Conservation (phyloP, 2,329 filamentous ascomycete genomes). For the Orbilia brochopaga region DNA sequence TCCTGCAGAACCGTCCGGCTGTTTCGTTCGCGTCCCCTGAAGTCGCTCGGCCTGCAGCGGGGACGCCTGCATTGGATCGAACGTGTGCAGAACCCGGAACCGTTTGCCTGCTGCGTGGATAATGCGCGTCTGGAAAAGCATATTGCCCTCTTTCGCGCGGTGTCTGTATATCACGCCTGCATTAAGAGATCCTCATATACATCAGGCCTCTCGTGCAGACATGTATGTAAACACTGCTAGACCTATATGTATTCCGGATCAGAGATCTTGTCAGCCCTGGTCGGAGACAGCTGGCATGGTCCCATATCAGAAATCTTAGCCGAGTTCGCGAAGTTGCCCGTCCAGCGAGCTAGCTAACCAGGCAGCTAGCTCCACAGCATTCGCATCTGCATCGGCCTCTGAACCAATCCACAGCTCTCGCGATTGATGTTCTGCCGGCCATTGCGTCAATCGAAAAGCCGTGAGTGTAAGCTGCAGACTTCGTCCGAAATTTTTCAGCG, state of each 20-base stretch:
- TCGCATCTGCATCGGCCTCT: constrained; percentile 8
- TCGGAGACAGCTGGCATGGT: constrained; percentile 47
- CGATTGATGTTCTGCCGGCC: constrained; percentile 15
- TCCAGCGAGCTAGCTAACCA: constrained; percentile 21
- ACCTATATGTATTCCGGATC: not conserved
- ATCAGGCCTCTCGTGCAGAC: not conserved
- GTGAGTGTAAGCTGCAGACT: constrained; percentile 19
- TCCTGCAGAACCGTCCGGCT: not conserved
- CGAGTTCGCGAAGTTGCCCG: constrained; percentile 40
- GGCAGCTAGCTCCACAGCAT: constrained; percentile 28
- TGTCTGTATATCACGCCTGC: too few species aligned
- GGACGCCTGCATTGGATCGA: not conserved
- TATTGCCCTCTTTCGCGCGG: not conserved
- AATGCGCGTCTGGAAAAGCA: not conserved
- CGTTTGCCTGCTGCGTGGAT: constrained; percentile 1
- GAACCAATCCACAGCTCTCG: constrained; percentile 2
- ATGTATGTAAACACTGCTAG: constrained; percentile 3
- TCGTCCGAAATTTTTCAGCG: constrained; percentile 27
- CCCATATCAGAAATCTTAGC: constrained; percentile 48
- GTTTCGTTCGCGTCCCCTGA: not conserved
- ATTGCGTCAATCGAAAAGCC: not conserved
- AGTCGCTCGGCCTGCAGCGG: not conserved
- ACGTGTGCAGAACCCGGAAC: not conserved
- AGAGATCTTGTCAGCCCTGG: constrained; percentile 7
- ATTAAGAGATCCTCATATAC: not conserved